Evolutionary conservation across 2,329 filamentous ascomycete species (phyloP).

Genomic region (Fusarium penzigii): DNA sequence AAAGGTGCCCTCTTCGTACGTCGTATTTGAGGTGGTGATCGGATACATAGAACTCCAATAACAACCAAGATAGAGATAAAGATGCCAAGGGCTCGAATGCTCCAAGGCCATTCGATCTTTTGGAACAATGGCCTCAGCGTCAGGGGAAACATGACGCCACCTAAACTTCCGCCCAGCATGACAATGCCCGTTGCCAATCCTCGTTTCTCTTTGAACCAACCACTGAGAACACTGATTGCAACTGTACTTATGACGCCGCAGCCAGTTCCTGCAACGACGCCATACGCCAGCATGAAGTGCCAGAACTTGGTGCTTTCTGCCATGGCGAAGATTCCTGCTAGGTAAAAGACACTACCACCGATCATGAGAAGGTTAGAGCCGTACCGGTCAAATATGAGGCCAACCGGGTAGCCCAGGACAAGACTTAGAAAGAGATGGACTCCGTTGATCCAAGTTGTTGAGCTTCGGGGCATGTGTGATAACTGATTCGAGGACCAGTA

Average conservation of each 20-base stretch:
- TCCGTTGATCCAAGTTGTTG: conserved; percentile 2
- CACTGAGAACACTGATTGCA: conserved; percentile 1
- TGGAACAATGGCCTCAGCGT: not conserved
- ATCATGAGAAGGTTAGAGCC: too few relatives aligned
- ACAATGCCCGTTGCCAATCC: too few relatives aligned
- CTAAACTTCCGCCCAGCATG: conserved; percentile 1
- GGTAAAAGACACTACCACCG: too few relatives aligned
- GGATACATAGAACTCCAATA: too few relatives aligned
- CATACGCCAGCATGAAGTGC: conserved; percentile 1
- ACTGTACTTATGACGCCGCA: not conserved
- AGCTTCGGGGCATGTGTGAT: not conserved
- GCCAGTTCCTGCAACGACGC: not conserved
- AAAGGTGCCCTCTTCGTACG: too few relatives aligned
- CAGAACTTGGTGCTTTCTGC: conserved; percentile 3
- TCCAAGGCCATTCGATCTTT: conserved; percentile 1
- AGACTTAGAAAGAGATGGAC: conserved; percentile 1
- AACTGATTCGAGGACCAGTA: conserved; percentile 1
- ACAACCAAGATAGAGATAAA: too few relatives aligned
- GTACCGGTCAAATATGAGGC: too few relatives aligned
- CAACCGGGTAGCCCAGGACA: too few relatives aligned
- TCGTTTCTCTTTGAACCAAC: too few relatives aligned
- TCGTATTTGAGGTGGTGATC: too few relatives aligned
- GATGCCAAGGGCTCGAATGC: conserved; percentile 1
- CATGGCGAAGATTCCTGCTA: conserved; percentile 1
- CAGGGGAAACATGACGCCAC: conserved; percentile 1